Conservation (phyloP, 73 alveolate species). For the Paramecium biaurelia region DNA sequence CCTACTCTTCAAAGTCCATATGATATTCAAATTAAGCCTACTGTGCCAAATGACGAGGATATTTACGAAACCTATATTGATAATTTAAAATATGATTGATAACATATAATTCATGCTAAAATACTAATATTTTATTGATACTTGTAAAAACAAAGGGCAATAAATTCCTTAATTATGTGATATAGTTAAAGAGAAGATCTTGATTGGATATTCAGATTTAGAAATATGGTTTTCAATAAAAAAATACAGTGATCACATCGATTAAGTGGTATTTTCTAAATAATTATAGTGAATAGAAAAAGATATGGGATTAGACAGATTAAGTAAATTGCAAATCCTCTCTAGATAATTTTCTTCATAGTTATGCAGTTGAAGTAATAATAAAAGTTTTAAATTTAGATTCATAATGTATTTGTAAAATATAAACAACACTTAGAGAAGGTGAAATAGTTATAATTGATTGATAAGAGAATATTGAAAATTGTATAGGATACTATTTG, state of each 20-base stretch:
- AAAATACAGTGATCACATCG: neutral
- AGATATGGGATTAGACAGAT: neutral
- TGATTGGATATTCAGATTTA: neutral
- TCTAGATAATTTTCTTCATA: neutral
- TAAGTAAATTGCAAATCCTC: neutral
- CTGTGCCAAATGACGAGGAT: neutral
- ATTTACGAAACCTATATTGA: slow-evolving; percentile 23
- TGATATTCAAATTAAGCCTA: neutral
- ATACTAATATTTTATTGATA: slow-evolving; percentile 21
- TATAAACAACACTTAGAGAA: neutral
- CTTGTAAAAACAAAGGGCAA: slow-evolving; percentile 1
- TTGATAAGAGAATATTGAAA: neutral
- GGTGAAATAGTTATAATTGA: neutral
- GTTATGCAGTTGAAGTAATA: neutral
- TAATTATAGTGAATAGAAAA: neutral
- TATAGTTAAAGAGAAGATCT: neutral
- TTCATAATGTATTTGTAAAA: neutral
- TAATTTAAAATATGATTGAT: slow-evolving; percentile 34
- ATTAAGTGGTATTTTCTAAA: neutral
- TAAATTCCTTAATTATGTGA: neutral
- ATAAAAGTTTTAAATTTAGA: neutral
- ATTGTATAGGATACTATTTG: neutral
- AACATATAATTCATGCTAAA: slow-evolving; percentile 28
- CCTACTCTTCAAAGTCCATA: slow-evolving; percentile 8
- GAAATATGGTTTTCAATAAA: neutral